phyloP scores from a whole-genome alignment of 2,329 filamentous ascomycete genomes.

The Volutella citrinella region DNA sequence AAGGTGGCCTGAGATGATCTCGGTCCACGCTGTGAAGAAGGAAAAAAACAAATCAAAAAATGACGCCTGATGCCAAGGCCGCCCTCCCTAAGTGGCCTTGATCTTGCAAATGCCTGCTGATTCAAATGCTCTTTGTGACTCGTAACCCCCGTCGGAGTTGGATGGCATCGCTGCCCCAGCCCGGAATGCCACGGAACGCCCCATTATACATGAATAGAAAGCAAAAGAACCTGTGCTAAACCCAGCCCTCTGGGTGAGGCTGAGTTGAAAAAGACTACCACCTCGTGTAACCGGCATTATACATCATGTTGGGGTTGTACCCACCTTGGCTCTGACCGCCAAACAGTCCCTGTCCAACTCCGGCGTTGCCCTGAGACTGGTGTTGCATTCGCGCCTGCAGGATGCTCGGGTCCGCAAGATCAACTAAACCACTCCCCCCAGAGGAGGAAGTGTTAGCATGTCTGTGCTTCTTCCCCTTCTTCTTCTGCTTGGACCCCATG shows the following conservation, averaged over 20 bases:
- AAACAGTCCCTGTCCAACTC: slow-evolving; percentile 86
- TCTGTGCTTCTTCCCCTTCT: slow-evolving; percentile 99
- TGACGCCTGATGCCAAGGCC: slow-evolving; percentile 30
- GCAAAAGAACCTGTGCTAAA: slow-evolving; percentile 21
- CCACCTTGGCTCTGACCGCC: slow-evolving; percentile 89
- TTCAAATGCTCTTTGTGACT: slow-evolving; percentile 29
- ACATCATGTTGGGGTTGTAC: slow-evolving; percentile 88
- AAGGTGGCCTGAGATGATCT: slow-evolving; percentile 19
- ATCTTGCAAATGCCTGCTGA: slow-evolving; percentile 30
- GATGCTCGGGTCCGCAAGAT: slow-evolving; percentile 99
- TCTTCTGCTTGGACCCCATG: slow-evolving; percentile 95
- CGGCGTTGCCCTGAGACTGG: slow-evolving; percentile 75
- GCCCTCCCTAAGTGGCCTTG: slow-evolving; percentile 25
- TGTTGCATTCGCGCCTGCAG: slow-evolving; percentile 96
- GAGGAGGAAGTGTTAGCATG: slow-evolving; percentile 99
- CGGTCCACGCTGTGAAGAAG: too few species aligned
- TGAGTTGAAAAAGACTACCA: slow-evolving; percentile 49
- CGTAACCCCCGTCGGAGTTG: slow-evolving; percentile 25
- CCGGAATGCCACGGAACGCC: slow-evolving; percentile 29
- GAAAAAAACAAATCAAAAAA: slow-evolving; percentile 26
- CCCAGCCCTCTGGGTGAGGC: slow-evolving; percentile 14
- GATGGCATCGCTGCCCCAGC: slow-evolving; percentile 18
- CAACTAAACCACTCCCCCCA: slow-evolving; percentile 97
- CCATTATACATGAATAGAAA: slow-evolving; percentile 18
- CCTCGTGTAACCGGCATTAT: slow-evolving; percentile 66